Evolutionary conservation across 768 basidiomycete genomes (phyloP).

Genomic region (Tricholoma furcatifolium): DNA sequence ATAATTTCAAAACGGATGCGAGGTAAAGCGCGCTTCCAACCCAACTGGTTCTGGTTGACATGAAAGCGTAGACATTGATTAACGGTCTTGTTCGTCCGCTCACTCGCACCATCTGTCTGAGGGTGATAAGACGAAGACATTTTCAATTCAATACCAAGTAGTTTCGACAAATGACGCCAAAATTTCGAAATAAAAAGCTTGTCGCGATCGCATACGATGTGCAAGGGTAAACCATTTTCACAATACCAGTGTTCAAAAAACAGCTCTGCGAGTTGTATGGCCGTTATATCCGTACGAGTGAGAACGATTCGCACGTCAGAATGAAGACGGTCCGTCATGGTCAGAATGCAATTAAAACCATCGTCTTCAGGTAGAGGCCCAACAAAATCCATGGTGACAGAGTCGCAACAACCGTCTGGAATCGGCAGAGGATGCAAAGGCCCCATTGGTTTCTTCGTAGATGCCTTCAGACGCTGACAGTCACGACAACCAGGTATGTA

Average conservation of each 20-base stretch:
- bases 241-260: slow-evolving; percentile 34
- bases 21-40: slow-evolving; percentile 26
- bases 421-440: slow-evolving; percentile 23
- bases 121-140: slow-evolving; percentile 35
- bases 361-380: slow-evolving; percentile 26
- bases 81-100: slow-evolving; percentile 27
- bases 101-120: slow-evolving; percentile 31
- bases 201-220: slow-evolving; percentile 12
- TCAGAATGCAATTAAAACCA: slow-evolving; percentile 24
- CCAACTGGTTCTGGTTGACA: slow-evolving; percentile 26
- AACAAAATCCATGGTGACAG: slow-evolving; percentile 30
- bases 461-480: slow-evolving; percentile 26
- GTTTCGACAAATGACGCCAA: slow-evolving; percentile 22
- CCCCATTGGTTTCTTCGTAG: slow-evolving; percentile 21
- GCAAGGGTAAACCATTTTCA: slow-evolving; percentile 32
- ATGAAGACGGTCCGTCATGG: slow-evolving; percentile 25
- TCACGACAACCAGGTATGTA: slow-evolving; percentile 12
- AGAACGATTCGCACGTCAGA: slow-evolving; percentile 22
- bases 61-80: slow-evolving; percentile 23
- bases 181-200: slow-evolving; percentile 28
- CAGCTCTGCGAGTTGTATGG: slow-evolving; percentile 16
- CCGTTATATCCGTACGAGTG: slow-evolving; percentile 4
- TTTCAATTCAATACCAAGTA: slow-evolving; percentile 23
- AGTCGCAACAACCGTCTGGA: slow-evolving; percentile 20
- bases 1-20: slow-evolving; percentile 28